Percentiles rank a stretch among this genome's conserved stretches.
phyloP scores from a whole-genome alignment of 495 filamentous ascomycete genomes.

The Sordaria brevicollis region DNA sequence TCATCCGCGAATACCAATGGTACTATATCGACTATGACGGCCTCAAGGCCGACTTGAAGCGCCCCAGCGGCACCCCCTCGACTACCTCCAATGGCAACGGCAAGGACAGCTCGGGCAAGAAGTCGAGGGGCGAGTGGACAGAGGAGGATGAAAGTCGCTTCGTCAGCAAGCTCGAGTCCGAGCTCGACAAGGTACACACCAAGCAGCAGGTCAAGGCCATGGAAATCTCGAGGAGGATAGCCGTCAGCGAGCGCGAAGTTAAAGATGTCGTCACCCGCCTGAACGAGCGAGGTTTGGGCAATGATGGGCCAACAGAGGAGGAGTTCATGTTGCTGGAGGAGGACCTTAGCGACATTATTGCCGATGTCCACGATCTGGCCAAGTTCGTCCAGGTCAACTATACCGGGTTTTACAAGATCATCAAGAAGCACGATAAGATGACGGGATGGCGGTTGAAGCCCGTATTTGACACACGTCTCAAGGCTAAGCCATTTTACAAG shows the following conservation, averaged over 20 bases:
- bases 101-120: slow-evolving; percentile 12
- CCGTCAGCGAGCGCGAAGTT: slow-evolving; percentile 77
- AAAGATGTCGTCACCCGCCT: slow-evolving; percentile 70
- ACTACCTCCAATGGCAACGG: slow-evolving; percentile 17
- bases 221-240: slow-evolving; percentile 85
- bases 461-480: slow-evolving; percentile 84
- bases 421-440: slow-evolving; percentile 99
- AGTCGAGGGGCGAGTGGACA: slow-evolving; percentile 56
- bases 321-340: slow-evolving; percentile 92
- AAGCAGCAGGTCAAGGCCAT: slow-evolving; percentile 94
- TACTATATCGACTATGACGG: slow-evolving; percentile 97
- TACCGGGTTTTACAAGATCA: slow-evolving; percentile 99
- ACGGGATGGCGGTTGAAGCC: slow-evolving; percentile 90
- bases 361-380: slow-evolving; percentile 95
- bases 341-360: slow-evolving; percentile 94
- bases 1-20: slow-evolving; percentile 91
- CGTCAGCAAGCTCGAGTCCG: slow-evolving; percentile 72
- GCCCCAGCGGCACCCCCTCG: slow-evolving; percentile 44
- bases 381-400: slow-evolving; percentile 99
- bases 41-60: slow-evolving; percentile 80
- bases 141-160: slow-evolving; percentile 89
- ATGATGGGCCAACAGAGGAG: slow-evolving; percentile 66
- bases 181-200: slow-evolving; percentile 92
- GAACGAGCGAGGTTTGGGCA: slow-evolving; percentile 42
- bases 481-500: slow-evolving; percentile 94